Conservation (phyloP, 2,329 filamentous ascomycete genomes). For the Hypoxylon sp. region DNA sequence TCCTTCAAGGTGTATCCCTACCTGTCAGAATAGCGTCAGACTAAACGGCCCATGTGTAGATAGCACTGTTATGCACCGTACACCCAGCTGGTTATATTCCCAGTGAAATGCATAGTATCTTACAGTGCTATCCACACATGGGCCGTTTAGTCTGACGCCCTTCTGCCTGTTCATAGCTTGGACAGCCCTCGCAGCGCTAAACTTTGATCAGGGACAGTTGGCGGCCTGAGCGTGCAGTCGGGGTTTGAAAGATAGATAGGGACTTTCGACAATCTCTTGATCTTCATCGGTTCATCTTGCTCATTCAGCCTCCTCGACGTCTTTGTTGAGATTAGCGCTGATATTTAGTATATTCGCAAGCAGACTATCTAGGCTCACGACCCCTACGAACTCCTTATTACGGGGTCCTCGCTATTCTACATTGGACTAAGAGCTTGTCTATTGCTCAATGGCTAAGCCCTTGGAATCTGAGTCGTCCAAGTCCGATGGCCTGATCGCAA, state of each 20-base stretch:
- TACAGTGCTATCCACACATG: no score
- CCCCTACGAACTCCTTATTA: background rate
- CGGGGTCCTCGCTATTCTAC: constrained; percentile 4
- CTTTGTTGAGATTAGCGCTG: constrained; percentile 22
- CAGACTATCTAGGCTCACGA: constrained; percentile 13
- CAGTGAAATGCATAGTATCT: no score
- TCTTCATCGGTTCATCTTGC: constrained; percentile 31
- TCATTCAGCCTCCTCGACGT: constrained; percentile 33
- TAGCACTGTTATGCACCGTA: no score
- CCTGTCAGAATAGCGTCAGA: no score
- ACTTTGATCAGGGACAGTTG: constrained; percentile 18
- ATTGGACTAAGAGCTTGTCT: constrained; percentile 16
- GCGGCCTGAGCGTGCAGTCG: constrained; percentile 34
- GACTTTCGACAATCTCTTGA: constrained; percentile 41
- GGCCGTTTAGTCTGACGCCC: no score
- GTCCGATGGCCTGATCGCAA: constrained; percentile 33
- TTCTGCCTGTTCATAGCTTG: constrained; percentile 7
- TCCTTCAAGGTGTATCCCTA: constrained; percentile 38
- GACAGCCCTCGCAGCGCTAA: constrained; percentile 25
- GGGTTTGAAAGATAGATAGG: constrained; percentile 19
- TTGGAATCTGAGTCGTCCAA: constrained; percentile 24
- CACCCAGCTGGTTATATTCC: no score
- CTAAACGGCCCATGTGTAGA: no score
- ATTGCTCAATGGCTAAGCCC: constrained; percentile 1
- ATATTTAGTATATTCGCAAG: constrained; percentile 16